phyloP scores from a whole-genome alignment of 495 filamentous ascomycete species.

The Xeromyces bisporus region DNA sequence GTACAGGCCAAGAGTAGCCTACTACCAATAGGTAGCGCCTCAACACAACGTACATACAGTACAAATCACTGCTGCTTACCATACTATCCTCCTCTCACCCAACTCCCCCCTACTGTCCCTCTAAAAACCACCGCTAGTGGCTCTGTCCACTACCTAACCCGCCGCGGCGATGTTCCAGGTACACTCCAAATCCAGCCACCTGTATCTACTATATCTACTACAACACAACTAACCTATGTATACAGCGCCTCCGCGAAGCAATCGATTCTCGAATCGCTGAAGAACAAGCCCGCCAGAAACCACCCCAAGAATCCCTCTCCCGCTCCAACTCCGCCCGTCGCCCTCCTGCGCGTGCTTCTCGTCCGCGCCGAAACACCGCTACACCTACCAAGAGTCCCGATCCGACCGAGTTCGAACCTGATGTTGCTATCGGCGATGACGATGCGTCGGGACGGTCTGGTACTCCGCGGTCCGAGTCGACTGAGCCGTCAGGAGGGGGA shows the following conservation, averaged over 20 bases:
- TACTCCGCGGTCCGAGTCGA: slow-evolving; percentile 34
- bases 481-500: no score
- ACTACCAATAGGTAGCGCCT: no score
- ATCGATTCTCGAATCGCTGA: slow-evolving; percentile 77
- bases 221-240: neutral
- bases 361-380: slow-evolving; percentile 33
- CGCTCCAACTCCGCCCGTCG: slow-evolving; percentile 34
- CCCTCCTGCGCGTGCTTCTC: slow-evolving; percentile 30
- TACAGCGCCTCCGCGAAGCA: slow-evolving; percentile 66
- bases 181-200: slow-evolving; percentile 1
- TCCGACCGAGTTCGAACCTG: slow-evolving; percentile 67
- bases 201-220: neutral
- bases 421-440: slow-evolving; percentile 71
- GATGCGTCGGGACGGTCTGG: slow-evolving; percentile 38
- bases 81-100: slow-evolving; percentile 7
- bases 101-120: slow-evolving; percentile 7
- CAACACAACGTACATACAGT: no score
- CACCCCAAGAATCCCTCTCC: slow-evolving; percentile 31
- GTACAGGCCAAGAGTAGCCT: no score
- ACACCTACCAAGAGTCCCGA: slow-evolving; percentile 46
- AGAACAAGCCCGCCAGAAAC: slow-evolving; percentile 64
- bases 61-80: no score
- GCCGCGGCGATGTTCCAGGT: slow-evolving; percentile 34
- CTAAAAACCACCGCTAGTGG: no score
- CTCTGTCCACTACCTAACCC: no score